phyloP scores from a whole-genome alignment of 2,329 filamentous ascomycete genomes.

The Rhynchosporium graminicola region DNA sequence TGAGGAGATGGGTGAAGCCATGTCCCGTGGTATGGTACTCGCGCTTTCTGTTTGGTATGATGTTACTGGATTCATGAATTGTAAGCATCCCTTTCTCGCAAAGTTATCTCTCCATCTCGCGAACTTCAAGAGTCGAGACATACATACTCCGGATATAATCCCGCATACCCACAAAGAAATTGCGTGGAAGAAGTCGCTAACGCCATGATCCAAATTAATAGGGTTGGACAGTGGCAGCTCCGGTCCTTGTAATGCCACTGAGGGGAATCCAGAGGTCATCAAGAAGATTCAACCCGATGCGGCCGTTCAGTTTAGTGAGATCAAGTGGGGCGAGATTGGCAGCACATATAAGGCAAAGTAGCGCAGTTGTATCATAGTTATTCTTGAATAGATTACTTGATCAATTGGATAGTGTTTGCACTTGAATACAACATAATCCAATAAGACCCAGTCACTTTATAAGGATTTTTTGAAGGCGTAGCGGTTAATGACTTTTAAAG shows the following conservation, averaged over 20 bases:
- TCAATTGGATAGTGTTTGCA: background rate
- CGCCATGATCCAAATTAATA: too few relatives aligned
- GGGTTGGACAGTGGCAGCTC: conserved; percentile 53
- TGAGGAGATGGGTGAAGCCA: conserved; percentile 53
- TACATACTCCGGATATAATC: too few relatives aligned
- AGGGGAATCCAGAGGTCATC: conserved; percentile 54
- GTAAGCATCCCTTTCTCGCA: too few relatives aligned
- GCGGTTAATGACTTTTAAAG: too few relatives aligned
- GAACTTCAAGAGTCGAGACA: too few relatives aligned
- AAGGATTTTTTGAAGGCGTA: too few relatives aligned
- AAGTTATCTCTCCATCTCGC: too few relatives aligned
- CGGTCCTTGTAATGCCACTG: conserved; percentile 56
- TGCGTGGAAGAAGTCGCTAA: too few relatives aligned
- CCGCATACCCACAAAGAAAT: too few relatives aligned
- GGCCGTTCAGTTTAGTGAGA: conserved; percentile 55
- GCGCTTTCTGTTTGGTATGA: conserved; percentile 59
- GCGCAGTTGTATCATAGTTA: background rate
- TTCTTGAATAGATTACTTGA: background rate
- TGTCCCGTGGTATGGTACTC: conserved; percentile 55
- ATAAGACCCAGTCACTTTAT: too few relatives aligned
- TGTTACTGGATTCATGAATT: conserved; percentile 54
- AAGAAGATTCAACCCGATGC: conserved; percentile 49
- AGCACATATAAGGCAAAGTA: conserved; percentile 44
- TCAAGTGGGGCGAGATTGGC: conserved; percentile 61
- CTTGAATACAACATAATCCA: too few relatives aligned